Evolutionary conservation across 306 rosid genomes (phyloP), one percentile per base, ranked within the genome.

Genomic region (Rosa chinensis): DNA sequence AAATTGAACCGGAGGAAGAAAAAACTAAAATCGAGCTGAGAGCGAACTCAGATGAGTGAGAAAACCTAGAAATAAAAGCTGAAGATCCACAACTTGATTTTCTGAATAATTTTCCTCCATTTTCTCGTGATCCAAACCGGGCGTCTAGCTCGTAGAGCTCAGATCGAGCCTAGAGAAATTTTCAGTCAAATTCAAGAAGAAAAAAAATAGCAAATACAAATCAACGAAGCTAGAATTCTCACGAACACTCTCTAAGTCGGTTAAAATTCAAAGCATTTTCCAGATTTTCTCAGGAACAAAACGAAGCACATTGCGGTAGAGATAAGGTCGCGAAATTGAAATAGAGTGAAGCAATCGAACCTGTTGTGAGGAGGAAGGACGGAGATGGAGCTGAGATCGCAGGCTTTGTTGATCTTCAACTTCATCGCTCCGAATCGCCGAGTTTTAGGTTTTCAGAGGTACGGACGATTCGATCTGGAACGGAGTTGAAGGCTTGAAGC

Each of bases 321-420:
- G 44, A 66, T 28, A 64, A 64, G 20, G n/a, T 0, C 10, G 43
- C 2, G 71, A 39, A 18, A 66, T 16, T 40, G 28, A 40, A 20
- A 37, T 4, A 18, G 40, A 39, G 72, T 4, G 49, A 39, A 8
- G 72, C 0, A 5, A 25, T 20, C 79, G 77, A 66, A 81, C 96
- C 93, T 91, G 56, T 85, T 55, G 53, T 78, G 93, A 74, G 92
- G 98, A 86, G 99, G 94, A 64, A 95, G 91, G 78, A 92, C 96
- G 23, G 99, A 92, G 83, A 95, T 93, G 78, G 98, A 90, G 84
- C 84, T 82, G 83, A 95, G 88, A 88, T 95, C 99, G 80, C 88
- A 85, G 77, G 90, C 97, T 84, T 91, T 95, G 86, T 95, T 95
- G 77, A 95, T 95, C 90, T 89, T 93, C 87, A 95, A 80, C 86